A percentile compares a stretch with the other conserved stretches of the same genome.
Evolutionary conservation across 768 basidiomycete species (phyloP).

Genomic region (Termitomyces heimii): DNA sequence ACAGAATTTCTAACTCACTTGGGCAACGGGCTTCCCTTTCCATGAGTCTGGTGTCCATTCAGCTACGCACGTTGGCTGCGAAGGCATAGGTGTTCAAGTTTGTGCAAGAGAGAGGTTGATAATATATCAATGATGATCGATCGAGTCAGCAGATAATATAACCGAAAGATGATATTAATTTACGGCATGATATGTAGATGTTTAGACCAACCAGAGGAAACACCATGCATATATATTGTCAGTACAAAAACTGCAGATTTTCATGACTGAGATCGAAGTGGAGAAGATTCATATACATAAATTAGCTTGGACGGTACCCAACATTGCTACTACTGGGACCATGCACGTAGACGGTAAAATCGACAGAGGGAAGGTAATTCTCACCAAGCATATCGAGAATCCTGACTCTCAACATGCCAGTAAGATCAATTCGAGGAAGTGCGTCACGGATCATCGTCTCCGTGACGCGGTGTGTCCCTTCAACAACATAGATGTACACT

Average conservation of each 20-base stretch:
- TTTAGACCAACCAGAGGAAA: no score
- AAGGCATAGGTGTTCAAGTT: neutral
- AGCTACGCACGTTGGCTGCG: neutral
- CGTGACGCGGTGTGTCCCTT: neutral
- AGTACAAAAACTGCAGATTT: no score
- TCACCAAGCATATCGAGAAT: neutral
- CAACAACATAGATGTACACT: neutral
- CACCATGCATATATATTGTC: no score
- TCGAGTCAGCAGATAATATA: no score
- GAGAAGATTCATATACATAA: neutral
- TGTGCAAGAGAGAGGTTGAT: neutral
- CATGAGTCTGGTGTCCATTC: slow-evolving; percentile 76
- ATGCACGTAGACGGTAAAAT: neutral
- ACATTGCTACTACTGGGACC: neutral
- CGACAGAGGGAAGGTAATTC: neutral
- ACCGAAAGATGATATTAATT: no score
- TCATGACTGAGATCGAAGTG: neutral
- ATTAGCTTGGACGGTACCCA: neutral
- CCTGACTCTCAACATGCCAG: neutral
- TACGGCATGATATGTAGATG: no score
- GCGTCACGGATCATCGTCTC: neutral
- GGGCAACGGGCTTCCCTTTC: slow-evolving; percentile 70
- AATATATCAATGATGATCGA: neutral
- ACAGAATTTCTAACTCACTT: slow-evolving; percentile 38
- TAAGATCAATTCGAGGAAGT: neutral